Evolutionary conservation across 106 monocot species (phyloP), one percentile per base, ranked within the genome.

Genomic region (Dendrobium huoshanense): DNA sequence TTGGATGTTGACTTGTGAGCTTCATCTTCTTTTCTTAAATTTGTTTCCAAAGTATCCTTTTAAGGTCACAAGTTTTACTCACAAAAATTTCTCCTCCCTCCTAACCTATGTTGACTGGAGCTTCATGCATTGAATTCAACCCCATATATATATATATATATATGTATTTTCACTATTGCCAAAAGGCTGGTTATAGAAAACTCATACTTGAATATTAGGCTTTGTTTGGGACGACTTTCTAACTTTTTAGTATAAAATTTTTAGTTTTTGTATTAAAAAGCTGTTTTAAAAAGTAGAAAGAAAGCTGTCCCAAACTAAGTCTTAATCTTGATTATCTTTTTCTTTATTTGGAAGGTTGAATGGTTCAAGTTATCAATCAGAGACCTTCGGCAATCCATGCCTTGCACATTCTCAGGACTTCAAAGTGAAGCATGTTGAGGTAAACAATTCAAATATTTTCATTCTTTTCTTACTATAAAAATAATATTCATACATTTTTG

Each of bases 361-460:
- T 81, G 98, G 98, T 6, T 95, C 98, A 18, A 99, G 98, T 83
- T 87, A 84, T 82, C 42, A 79, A 70, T 99, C 95, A 48, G 98
- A 99, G 24, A 99, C 98, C 17, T 99, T 91, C 81, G 91, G 87
- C 82, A 99, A 99, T 81, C 80, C 91, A 11, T 99, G 98, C 80
- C 90, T 99, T 72, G 91, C 98, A 20, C 83, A 92, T 78, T 88
- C 95, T 2, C 77, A 89, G 75, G 89, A 99, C n/a, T 99, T 99
- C 78, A 78, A 80, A 81, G 87, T 99, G 17, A 99, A 99, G 88
- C 95, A 99, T 61, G 95, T 99, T 67, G 98, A 99, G 95, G 98
- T 99, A 83, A n/a, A 19, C 42, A 5, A 19, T 24, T n/a, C 29
- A 45, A 45, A 70, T 42, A 45, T 13, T 13, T 6, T 10, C 41